Percentiles rank a stretch among this genome's conserved stretches.
These are phyloP conservation scores for Nakazawaea peltata DNA, from an alignment of 805 yeast species.

Conservation along the genomic window DNA sequence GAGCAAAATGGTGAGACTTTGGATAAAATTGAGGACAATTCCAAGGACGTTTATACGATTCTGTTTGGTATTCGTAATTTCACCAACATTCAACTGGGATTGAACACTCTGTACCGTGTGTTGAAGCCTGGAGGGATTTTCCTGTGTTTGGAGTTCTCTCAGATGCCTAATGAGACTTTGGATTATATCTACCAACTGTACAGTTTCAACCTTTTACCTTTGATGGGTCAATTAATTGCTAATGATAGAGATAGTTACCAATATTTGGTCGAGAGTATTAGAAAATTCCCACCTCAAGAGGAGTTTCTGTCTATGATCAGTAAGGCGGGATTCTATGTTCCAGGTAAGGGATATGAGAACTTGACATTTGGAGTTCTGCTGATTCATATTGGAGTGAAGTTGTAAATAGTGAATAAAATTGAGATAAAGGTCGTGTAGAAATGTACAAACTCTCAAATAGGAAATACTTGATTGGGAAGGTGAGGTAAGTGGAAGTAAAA, in stretches of 20 bases:
- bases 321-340: constrained; percentile 89
- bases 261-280: constrained; percentile 90
- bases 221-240: constrained; percentile 93
- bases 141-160: constrained; percentile 92
- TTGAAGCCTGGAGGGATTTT: constrained; percentile 97
- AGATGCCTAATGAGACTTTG: constrained; percentile 72
- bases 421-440: too few species aligned
- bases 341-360: constrained; percentile 88
- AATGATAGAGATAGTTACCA: constrained; percentile 95
- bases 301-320: constrained; percentile 86
- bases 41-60: constrained; percentile 92
- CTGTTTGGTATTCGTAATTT: constrained; percentile 97
- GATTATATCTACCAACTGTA: constrained; percentile 79
- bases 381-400: constrained; percentile 90
- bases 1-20: constrained; percentile 91
- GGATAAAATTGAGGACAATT: constrained; percentile 75
- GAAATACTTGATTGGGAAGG: too few species aligned
- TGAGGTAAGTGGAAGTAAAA: too few species aligned
- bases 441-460: too few species aligned
- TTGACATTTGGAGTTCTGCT: constrained; percentile 94
- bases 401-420: constrained; percentile 18
- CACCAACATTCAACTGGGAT: constrained; percentile 89
- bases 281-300: constrained; percentile 87
- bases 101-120: constrained; percentile 91
- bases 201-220: constrained; percentile 80